Evolutionary conservation across 2,329 filamentous ascomycete species (phyloP), one percentile per base, ranked within the genome.

Genomic region (Trichoderma semiorbis): DNA sequence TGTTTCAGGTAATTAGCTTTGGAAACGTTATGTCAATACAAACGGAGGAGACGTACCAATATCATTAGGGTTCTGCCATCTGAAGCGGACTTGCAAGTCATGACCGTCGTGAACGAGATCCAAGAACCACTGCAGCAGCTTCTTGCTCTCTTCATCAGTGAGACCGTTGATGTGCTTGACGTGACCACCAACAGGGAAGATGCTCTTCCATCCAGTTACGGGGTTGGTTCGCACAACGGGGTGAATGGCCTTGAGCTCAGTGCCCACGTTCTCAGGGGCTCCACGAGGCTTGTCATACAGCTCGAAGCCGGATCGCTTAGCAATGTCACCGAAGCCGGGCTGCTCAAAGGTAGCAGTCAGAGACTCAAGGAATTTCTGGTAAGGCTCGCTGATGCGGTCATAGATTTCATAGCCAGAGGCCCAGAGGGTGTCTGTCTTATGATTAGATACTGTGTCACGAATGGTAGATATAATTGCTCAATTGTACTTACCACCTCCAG

Each of bases 371-470:
- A 91, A 91, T 28, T 81, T 80, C 72, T 87, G 87, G 68, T 87
- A 87, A 0, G 87, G 81, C 3, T 82, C 81, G 5, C 87, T 89
- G 72, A 92, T 83, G 32, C 88, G 85, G 76, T 92, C 90, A 75
- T 91, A 92, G 14, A 91, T 79, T 75, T 92, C 89, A 76, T 91
- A 91, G 0, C 89, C 89, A 0, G 88, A 90, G 0, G 90, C 90
- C 89, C 90, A 92, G 7, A 92, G 84, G 0, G 90, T 91, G 78
- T 87, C 85, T 85, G 28, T 28, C 7, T 10, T 26, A n/a, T 8
- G 5, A 7, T 71, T 64, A 16, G 50, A n/a, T 28, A 36, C 3
- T 5, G 34, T 73, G 47, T 43, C 2, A 21, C 18, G 11, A 11
- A 70, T 7, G 14, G 7, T 6, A 36, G 39, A 30, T 14, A 32